Conservation (phyloP, 192 early-diverging fungal species). For the Backusella morwellensis region DNA sequence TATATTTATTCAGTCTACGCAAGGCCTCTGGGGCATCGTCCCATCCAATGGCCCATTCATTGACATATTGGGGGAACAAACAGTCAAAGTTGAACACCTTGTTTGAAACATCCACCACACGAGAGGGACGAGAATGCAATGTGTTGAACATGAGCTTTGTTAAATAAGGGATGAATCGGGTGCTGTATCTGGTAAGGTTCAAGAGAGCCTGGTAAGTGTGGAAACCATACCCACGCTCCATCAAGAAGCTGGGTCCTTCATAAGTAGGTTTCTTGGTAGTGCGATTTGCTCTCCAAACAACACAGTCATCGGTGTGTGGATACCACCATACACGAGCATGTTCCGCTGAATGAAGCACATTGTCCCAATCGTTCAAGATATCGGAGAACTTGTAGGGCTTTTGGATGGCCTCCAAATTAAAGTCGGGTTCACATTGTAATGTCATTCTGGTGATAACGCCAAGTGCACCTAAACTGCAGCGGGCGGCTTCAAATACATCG, state of each 20-base stretch:
- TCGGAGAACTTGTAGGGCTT: constrained; percentile 53
- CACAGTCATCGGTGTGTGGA: constrained; percentile 68
- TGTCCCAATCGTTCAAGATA: constrained; percentile 49
- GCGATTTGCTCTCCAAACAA: constrained; percentile 68
- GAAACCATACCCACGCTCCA: constrained; percentile 32
- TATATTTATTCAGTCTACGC: constrained; percentile 49
- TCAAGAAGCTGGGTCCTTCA: constrained; percentile 19
- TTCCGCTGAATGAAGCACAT: constrained; percentile 60
- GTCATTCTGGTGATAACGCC: constrained; percentile 69
- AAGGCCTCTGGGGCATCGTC: constrained; percentile 56
- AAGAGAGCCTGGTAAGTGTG: constrained; percentile 58
- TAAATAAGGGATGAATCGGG: constrained; percentile 45
- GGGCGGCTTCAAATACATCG: constrained; percentile 65
- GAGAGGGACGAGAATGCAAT: constrained; percentile 43
- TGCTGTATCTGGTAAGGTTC: constrained; percentile 51
- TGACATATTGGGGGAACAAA: constrained; percentile 66
- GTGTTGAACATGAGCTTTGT: constrained; percentile 55
- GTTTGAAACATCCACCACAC: constrained; percentile 62
- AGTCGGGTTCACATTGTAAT: constrained; percentile 63
- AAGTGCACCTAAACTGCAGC: constrained; percentile 65
- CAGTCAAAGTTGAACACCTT: constrained; percentile 70
- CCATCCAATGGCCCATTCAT: constrained; percentile 76
- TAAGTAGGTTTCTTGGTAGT: constrained; percentile 38
- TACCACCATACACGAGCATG: constrained; percentile 81
- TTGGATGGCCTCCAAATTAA: constrained; percentile 66